phyloP scores from a whole-genome alignment of 257 asterid species.

The Solanum stenotomum region DNA sequence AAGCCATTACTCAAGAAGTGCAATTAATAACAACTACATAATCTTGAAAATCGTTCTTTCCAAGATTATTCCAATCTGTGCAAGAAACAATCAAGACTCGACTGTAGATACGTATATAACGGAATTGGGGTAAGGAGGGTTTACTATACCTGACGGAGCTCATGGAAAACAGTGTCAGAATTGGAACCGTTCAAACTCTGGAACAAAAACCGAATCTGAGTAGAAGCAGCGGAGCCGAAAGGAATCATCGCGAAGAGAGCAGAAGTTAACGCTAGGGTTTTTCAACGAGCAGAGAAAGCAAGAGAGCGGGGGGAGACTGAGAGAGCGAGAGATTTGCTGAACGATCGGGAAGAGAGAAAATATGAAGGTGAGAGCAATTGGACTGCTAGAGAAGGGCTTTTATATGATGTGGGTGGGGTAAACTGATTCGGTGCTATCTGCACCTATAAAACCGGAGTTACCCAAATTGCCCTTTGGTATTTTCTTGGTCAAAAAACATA shows the following conservation, averaged over 20 bases:
- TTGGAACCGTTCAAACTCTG: conserved; percentile 66
- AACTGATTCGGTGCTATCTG: not conserved
- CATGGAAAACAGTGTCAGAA: conserved; percentile 57
- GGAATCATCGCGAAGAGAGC: conserved; percentile 47
- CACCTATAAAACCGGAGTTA: not conserved
- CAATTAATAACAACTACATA: not conserved
- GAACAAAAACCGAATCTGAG: conserved; percentile 71
- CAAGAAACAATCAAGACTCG: not conserved
- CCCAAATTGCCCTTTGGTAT: not conserved
- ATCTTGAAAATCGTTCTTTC: not conserved
- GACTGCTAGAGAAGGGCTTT: not conserved
- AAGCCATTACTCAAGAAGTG: not conserved
- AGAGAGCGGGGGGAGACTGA: not conserved
- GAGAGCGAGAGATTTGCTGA: not conserved
- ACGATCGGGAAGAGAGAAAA: not conserved
- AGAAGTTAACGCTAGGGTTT: conserved; percentile 1
- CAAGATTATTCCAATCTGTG: not conserved
- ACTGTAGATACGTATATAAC: not conserved
- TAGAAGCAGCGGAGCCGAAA: conserved; percentile 37
- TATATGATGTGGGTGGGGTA: not conserved
- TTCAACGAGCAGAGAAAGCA: not conserved
- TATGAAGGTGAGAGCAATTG: not conserved
- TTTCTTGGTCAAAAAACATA: not conserved
- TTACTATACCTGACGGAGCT: conserved; percentile 56
- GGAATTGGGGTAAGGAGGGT: not conserved